Evolutionary conservation across 306 rosid genomes (phyloP).

Genomic region (Prunus dulcis): DNA sequence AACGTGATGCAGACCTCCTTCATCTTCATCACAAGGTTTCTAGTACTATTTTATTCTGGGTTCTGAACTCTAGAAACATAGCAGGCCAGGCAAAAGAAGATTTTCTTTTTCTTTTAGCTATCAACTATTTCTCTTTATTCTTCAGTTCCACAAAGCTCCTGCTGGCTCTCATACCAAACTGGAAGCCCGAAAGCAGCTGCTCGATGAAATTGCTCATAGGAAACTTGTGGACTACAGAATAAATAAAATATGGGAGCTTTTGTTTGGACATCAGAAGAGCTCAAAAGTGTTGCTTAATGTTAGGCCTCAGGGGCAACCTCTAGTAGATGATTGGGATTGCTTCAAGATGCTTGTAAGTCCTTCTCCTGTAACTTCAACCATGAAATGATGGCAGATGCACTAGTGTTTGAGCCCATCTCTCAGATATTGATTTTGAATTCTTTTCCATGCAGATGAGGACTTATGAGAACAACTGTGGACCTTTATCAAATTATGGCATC

Average conservation of each 20-base stretch:
- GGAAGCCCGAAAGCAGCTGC: conserved; percentile 37
- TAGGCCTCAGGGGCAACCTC: conserved; percentile 44
- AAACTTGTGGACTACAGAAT: conserved; percentile 31
- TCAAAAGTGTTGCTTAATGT: conserved; percentile 25
- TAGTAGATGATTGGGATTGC: conserved; percentile 70
- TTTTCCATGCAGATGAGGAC: conserved; percentile 20
- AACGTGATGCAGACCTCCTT: conserved; percentile 44
- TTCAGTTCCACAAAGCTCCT: conserved; percentile 40
- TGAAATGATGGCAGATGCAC: too few species aligned
- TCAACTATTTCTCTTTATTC: neutral
- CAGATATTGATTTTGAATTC: neutral
- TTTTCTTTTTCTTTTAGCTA: neutral
- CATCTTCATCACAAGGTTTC: conserved; percentile 42
- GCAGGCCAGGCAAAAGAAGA: too few species aligned
- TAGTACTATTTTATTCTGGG: neutral
- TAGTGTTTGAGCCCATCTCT: neutral
- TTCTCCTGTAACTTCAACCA: neutral
- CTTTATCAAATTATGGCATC: conserved; percentile 38
- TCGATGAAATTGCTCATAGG: conserved; percentile 33
- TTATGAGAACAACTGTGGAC: conserved; percentile 37
- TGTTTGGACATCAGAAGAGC: conserved; percentile 41
- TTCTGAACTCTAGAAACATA: neutral
- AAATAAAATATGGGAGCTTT: conserved; percentile 28
- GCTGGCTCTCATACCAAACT: conserved; percentile 35
- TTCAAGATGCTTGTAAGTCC: conserved; percentile 44